Evolutionary conservation across 495 filamentous ascomycete genomes (phyloP).

Genomic region (Friedmanniomyces endolithicus): DNA sequence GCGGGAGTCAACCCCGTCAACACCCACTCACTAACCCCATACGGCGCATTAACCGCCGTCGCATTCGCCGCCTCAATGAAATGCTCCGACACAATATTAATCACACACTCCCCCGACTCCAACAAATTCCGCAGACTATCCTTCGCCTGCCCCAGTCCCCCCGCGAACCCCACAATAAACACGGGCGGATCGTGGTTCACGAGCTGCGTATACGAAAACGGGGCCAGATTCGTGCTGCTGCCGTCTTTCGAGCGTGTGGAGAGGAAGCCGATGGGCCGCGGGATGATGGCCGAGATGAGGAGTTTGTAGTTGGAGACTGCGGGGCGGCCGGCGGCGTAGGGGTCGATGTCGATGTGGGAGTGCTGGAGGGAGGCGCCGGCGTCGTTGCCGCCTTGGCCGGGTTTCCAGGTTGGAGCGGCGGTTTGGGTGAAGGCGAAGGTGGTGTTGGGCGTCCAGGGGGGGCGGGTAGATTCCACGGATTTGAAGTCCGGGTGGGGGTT

Average conservation of each 20-base stretch:
- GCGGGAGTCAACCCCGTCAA: constrained; percentile 63
- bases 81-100: constrained; percentile 79
- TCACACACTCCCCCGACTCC: constrained; percentile 48
- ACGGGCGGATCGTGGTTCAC: constrained; percentile 83
- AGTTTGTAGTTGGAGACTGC: constrained; percentile 78
- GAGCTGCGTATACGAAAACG: constrained; percentile 74
- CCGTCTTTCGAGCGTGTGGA: constrained; percentile 49
- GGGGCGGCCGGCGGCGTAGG: constrained; percentile 57
- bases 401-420: constrained; percentile 59
- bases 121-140: constrained; percentile 64
- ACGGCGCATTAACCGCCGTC: constrained; percentile 62
- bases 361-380: constrained; percentile 41
- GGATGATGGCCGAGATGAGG: constrained; percentile 74
- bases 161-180: constrained; percentile 63
- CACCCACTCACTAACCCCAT: constrained; percentile 70
- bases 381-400: constrained; percentile 64
- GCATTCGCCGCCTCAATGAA: constrained; percentile 83
- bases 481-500: constrained; percentile 69
- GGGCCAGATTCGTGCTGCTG: constrained; percentile 60
- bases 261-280: constrained; percentile 60
- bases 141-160: constrained; percentile 43
- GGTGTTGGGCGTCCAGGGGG: constrained; percentile 44
- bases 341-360: constrained; percentile 69
- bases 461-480: constrained; percentile 58
- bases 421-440: constrained; percentile 52